Base-by-base conservation (phyloP, 495 filamentous ascomycete genomes). In the Aspergillus cristatus region DNA sequence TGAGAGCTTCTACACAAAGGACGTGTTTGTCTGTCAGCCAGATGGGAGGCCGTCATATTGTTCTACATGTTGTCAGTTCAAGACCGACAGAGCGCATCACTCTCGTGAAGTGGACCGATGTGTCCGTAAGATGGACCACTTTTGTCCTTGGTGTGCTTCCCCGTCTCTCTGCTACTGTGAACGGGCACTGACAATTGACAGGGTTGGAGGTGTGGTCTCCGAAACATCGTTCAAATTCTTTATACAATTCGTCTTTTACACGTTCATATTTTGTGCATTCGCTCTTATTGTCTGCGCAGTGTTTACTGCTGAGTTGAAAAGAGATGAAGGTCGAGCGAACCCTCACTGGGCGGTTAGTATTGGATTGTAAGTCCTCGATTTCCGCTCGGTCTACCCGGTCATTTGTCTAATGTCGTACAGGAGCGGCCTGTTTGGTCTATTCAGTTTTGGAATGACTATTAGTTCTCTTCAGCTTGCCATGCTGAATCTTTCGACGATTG, bases 161-260 rank as follows among this genome's bases (percentile, higher is more conserved):
- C 11, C n/a, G 11, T 12, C 15, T 12, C 22, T 18, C 15, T 38
- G 28, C 28, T 24, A 18, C 34, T 24, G 14, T 32, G 22, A 14
- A 28, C n/a, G 18, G 37, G 6, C 4, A 33, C 50, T 60, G 30
- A 63, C 40, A 31, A 32, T 7, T 24, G 11, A 34, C 14, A 29
- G 78, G 86, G 88, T 93, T 35, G 89, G 89, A 15, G 89, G 89
- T 13, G 79, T 93, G 36, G 78, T 96, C 7, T 82, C 78, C 0
- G 89, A 94, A 51, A 88, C 67, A 48, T 81, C 73, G 10, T 86
- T 84, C 64, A 94, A 95, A 43, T 95, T 84, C 47, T 96, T 96
- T 45, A 68, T 87, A 10, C 89, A 94, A 46, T 93, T 94, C 46
- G 76, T 78, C 3, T 65, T 70, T 14, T 94, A 88, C 50, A 74